A percentile compares a stretch with the other conserved stretches of the same genome.
Evolutionary conservation across 306 rosid species (phyloP).

Genomic region (Macrotyloma uniflorum): DNA sequence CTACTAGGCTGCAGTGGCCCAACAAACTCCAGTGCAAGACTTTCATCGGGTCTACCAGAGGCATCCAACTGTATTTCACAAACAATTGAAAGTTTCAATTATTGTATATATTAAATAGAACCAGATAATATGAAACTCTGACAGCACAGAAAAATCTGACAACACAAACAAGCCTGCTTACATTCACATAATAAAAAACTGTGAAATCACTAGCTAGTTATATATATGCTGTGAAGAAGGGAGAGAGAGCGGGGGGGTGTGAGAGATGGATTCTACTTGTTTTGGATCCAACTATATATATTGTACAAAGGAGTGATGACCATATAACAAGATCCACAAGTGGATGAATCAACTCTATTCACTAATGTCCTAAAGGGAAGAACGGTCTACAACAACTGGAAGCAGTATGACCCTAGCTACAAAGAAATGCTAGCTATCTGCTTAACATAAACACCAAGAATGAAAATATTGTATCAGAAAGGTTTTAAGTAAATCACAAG

Average conservation of each 20-base stretch:
- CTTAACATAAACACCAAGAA: neutral
- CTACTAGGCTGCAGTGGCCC: constrained; percentile 71
- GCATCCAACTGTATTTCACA: constrained; percentile 77
- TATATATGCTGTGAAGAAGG: too few relatives aligned
- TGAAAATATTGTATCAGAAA: neutral
- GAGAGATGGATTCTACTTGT: neutral
- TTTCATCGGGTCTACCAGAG: constrained; percentile 92
- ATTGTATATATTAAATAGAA: neutral
- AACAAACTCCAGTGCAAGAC: constrained; percentile 79
- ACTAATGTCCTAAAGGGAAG: neutral
- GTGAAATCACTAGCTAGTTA: constrained; percentile 1
- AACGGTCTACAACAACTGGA: neutral
- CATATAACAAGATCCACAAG: neutral
- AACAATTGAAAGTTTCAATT: constrained; percentile 31
- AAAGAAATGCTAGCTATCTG: constrained; percentile 10
- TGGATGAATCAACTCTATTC: neutral
- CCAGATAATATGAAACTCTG: constrained; percentile 11
- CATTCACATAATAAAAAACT: neutral
- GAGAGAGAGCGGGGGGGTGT: neutral
- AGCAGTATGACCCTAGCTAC: neutral
- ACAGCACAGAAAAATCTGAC: too few relatives aligned
- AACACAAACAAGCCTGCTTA: too few relatives aligned
- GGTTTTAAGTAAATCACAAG: neutral
- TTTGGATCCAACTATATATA: neutral
- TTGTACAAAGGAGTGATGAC: neutral